Evolutionary conservation across 305 asterid genomes (phyloP).

Genomic region (Petunia hybrid): DNA sequence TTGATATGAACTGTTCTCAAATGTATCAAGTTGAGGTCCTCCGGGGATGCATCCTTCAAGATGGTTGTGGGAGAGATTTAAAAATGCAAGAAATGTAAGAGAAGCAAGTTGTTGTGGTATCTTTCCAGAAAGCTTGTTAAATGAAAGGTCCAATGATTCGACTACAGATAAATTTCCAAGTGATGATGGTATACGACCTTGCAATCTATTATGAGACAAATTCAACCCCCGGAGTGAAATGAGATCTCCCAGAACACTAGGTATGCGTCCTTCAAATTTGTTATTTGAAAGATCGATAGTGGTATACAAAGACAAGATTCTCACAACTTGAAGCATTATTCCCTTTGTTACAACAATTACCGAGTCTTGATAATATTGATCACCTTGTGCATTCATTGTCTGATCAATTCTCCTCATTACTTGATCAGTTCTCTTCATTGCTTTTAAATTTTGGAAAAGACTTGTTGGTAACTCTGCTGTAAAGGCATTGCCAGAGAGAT

Average conservation of each 20-base stretch:
- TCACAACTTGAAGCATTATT: not conserved
- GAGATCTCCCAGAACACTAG: not conserved
- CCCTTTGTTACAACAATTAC: not conserved
- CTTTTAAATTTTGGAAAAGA: not conserved
- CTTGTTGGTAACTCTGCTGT: slow-evolving; percentile 4
- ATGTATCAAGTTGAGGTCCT: not conserved
- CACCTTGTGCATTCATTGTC: not conserved
- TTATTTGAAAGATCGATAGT: not conserved
- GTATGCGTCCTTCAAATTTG: not conserved
- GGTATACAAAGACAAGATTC: slow-evolving; percentile 14
- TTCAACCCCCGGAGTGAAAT: not conserved
- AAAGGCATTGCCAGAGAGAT: slow-evolving; percentile 23
- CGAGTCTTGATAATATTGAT: not conserved
- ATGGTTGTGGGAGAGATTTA: not conserved
- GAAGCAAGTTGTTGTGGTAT: not conserved
- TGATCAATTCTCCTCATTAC: not conserved
- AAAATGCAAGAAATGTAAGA: not conserved
- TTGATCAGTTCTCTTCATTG: not conserved
- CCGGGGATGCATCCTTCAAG: slow-evolving; percentile 1
- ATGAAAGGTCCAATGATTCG: slow-evolving; percentile 12
- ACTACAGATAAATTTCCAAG: not conserved
- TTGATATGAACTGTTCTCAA: slow-evolving; percentile 2
- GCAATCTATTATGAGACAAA: not conserved
- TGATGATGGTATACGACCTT: not conserved
- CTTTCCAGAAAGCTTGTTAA: not conserved